Conservation (phyloP, 306 rosid genomes). For the Quercus engelmannii region DNA sequence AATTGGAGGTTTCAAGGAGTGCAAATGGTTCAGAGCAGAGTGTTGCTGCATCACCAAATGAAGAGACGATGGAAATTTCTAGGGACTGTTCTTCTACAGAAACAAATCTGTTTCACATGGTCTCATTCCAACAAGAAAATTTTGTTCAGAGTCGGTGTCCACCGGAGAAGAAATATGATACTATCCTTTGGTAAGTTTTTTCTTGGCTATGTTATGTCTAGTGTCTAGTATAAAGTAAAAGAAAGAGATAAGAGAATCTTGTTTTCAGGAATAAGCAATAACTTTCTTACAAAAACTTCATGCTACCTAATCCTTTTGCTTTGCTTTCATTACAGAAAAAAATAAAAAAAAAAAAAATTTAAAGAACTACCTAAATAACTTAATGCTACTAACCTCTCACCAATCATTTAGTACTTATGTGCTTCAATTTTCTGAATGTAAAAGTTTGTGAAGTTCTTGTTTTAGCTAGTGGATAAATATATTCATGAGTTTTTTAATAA, state of each 20-base stretch:
- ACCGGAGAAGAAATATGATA: slow-evolving; percentile 59
- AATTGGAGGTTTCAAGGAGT: slow-evolving; percentile 29
- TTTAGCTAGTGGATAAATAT: not conserved
- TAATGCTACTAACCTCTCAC: too few relatives aligned
- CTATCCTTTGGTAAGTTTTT: slow-evolving; percentile 71
- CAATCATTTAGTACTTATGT: too few relatives aligned
- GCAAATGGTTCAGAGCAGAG: slow-evolving; percentile 26
- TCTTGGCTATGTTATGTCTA: slow-evolving; percentile 1
- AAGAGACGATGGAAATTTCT: slow-evolving; percentile 29
- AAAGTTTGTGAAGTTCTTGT: not conserved
- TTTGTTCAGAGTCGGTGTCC: slow-evolving; percentile 51
- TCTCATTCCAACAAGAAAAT: slow-evolving; percentile 72
- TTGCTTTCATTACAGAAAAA: too few relatives aligned
- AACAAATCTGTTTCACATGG: slow-evolving; percentile 39
- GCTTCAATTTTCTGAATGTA: too few relatives aligned
- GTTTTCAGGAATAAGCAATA: not conserved
- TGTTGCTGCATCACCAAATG: slow-evolving; percentile 25
- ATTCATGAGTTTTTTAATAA: too few relatives aligned
- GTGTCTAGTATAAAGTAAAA: not conserved
- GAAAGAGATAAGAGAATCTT: not conserved
- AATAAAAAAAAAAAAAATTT: too few relatives aligned
- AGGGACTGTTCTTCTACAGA: slow-evolving; percentile 25
- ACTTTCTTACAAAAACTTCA: not conserved
- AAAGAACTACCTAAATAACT: too few relatives aligned
- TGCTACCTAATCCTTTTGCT: not conserved